phyloP scores from a whole-genome alignment of 140 eudicot genomes.

The Flaveria floridana region DNA sequence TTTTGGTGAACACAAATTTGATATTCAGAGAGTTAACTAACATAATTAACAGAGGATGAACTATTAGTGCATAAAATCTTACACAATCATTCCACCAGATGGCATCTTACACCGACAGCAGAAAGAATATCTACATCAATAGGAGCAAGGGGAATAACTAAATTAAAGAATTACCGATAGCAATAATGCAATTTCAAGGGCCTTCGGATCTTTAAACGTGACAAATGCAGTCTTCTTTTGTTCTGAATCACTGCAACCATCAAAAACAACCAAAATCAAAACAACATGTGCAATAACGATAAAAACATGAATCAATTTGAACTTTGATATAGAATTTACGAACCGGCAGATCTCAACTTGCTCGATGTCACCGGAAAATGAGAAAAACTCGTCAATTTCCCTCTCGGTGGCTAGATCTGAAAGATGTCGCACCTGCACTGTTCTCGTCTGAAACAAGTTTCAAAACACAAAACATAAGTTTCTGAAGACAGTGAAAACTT shows the following conservation, averaged over 20 bases:
- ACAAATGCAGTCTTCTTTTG: conserved; percentile 73
- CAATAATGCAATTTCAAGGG: conserved; percentile 86
- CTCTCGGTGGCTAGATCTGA: conserved; percentile 97
- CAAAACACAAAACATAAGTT: conserved; percentile 14
- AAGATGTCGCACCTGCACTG: conserved; percentile 70
- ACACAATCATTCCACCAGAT: no score
- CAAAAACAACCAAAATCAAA: conserved; percentile 20
- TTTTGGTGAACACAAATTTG: not conserved
- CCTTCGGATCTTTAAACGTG: conserved; percentile 79
- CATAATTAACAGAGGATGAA: no score
- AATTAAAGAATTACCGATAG: conserved; percentile 56
- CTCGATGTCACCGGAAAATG: conserved; percentile 85
- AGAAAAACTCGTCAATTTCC: conserved; percentile 89
- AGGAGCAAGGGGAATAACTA: not conserved
- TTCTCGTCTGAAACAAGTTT: conserved; percentile 46
- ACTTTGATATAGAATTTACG: conserved; percentile 22
- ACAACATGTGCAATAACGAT: not conserved
- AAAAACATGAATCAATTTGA: conserved; percentile 7
- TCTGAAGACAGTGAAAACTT: not conserved
- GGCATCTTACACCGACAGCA: no score
- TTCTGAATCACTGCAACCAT: conserved; percentile 56
- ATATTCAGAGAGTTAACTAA: not conserved
- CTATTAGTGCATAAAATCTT: no score
- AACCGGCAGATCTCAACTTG: conserved; percentile 78
- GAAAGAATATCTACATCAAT: no score